Percentiles rank a stretch among this genome's conserved stretches.
Conservation (phyloP, 2,329 filamentous ascomycete genomes). For the Tolypocladium ophioglossoides region DNA sequence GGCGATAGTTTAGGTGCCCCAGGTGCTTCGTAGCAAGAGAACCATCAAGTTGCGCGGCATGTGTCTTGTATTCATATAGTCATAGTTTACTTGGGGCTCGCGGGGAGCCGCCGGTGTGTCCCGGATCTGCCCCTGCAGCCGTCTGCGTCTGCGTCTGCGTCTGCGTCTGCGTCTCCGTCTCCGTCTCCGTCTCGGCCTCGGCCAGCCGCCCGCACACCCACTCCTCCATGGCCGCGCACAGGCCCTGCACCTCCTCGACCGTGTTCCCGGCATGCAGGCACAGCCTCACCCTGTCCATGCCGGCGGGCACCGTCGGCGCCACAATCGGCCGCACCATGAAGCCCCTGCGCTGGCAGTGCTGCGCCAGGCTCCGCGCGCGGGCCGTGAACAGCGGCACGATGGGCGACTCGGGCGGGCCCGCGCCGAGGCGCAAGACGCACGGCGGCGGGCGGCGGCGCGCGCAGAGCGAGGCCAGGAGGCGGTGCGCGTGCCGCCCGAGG, state of each 20-base stretch:
- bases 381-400: slow-evolving; percentile 54
- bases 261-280: slow-evolving; percentile 61
- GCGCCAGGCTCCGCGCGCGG: slow-evolving; percentile 46
- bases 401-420: slow-evolving; percentile 38
- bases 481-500: slow-evolving; percentile 28
- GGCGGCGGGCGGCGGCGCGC: slow-evolving; percentile 4
- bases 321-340: slow-evolving; percentile 57
- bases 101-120: background rate
- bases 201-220: slow-evolving; percentile 28
- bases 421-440: slow-evolving; percentile 23
- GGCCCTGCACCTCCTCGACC: slow-evolving; percentile 39
- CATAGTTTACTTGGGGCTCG: background rate
- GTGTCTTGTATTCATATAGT: background rate
- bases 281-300: slow-evolving; percentile 53
- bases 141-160: background rate
- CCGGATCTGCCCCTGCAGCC: background rate
- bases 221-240: slow-evolving; percentile 34
- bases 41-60: too few relatives aligned
- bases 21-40: background rate
- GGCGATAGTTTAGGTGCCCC: background rate
- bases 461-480: slow-evolving; percentile 30
- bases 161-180: background rate
- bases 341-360: slow-evolving; percentile 45
- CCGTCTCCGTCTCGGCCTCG: background rate
- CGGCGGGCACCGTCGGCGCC: slow-evolving; percentile 54